Percentiles rank a stretch among this genome's conserved stretches.
Evolutionary conservation across 768 basidiomycete genomes (phyloP).

Genomic region (Psilocybe cubensis): DNA sequence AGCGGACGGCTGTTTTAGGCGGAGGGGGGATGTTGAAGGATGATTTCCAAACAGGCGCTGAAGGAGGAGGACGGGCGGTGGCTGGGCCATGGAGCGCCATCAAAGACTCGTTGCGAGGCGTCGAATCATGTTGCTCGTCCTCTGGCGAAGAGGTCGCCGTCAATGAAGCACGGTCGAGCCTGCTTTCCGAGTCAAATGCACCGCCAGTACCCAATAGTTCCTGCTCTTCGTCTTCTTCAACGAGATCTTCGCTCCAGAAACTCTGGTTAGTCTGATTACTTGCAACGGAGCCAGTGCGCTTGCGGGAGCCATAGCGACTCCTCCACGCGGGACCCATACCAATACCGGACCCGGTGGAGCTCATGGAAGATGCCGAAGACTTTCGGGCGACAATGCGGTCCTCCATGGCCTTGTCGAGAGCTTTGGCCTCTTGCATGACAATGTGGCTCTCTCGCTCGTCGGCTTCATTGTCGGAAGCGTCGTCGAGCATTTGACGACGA

Average conservation of each 20-base stretch:
- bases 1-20: constrained; percentile 54
- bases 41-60: constrained; percentile 61
- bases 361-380: constrained; percentile 65
- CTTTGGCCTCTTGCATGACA: constrained; percentile 78
- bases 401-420: constrained; percentile 88
- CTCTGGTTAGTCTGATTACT: constrained; percentile 71
- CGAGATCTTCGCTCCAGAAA: constrained; percentile 76
- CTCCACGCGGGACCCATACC: constrained; percentile 72
- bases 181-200: constrained; percentile 56
- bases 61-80: constrained; percentile 45
- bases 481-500: constrained; percentile 63
- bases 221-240: constrained; percentile 82
- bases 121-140: constrained; percentile 38
- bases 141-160: constrained; percentile 49
- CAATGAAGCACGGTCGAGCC: constrained; percentile 38
- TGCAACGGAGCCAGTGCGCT: constrained; percentile 76
- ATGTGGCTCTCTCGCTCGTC: constrained; percentile 58
- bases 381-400: constrained; percentile 78
- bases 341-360: constrained; percentile 55
- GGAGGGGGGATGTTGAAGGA: constrained; percentile 57
- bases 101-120: constrained; percentile 27
- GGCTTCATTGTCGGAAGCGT: constrained; percentile 50
- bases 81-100: constrained; percentile 30
- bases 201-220: constrained; percentile 72
- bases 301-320: constrained; percentile 64